Base-by-base conservation (phyloP, 371 early-diverging fungal species). In the Mortierella sp. region DNA sequence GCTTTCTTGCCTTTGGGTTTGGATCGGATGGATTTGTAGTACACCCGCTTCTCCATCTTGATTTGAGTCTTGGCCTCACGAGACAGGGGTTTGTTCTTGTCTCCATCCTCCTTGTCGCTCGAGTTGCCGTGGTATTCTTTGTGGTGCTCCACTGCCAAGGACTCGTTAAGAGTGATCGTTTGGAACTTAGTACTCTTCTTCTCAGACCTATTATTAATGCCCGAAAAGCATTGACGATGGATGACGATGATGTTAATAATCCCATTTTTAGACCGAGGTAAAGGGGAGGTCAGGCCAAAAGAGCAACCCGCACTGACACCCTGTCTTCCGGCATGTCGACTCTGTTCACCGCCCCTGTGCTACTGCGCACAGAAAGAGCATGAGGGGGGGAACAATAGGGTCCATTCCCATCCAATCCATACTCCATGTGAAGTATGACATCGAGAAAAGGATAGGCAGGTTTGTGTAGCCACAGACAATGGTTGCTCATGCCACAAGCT, bases 1-100 rank as follows among this genome's bases (percentile, higher is more conserved):
- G 65, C 63, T 50, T 74, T 74, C 61, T 74, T 74, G 50, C 76
- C 76, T 47, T 68, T 74, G 31, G 76, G 76, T 40, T 74, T 74
- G 13, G 76, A 59, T 2, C 76, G 76, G 27, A 74, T 74, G 31
- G 60, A 60, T 46, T 74, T 74, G 63, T 74, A 74, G 45, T 68
- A 64, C 40, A 60, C 52, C 24, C 76, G 64, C 49, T 67, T 68
- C 10, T 67, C 74, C 14, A 74, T 29, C 57, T 74, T 74, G 37
- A 48, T 34, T 40, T 74, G 76, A 0, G 61, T 68, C 57, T 60
- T 60, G 31, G 65, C 69, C 45, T 68, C 68, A 2, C 68, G 63
- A 5, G 67, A 54, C 48, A 55, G 37, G 29, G 25, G 50, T 21
- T 58, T 65, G 25, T 29, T 16, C 22, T 19, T 25, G 7, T 25